Evolutionary conservation across 2,329 filamentous ascomycete genomes (phyloP).

Genomic region (Emmonsia crescens): DNA sequence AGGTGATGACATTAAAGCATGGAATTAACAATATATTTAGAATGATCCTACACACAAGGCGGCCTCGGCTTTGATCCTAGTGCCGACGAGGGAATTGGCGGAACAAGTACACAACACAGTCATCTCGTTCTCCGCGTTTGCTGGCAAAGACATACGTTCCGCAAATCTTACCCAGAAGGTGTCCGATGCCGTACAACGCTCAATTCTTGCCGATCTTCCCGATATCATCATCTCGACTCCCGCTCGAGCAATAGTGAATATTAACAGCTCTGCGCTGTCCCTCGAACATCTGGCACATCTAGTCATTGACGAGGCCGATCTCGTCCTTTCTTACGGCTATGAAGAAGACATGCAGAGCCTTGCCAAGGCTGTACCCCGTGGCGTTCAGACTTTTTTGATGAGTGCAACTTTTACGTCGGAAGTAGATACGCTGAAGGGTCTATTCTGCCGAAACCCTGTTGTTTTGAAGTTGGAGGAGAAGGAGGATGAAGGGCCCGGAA

Average conservation of each 20-base stretch:
- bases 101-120: slow-evolving; percentile 78
- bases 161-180: slow-evolving; percentile 87
- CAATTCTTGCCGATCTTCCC: slow-evolving; percentile 72
- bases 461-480: slow-evolving; percentile 73
- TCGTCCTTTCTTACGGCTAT: slow-evolving; percentile 90
- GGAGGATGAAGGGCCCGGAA: slow-evolving; percentile 62
- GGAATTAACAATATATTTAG: slow-evolving; percentile 57
- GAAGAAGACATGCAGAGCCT: slow-evolving; percentile 79
- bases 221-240: slow-evolving; percentile 90
- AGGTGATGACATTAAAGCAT: background rate
- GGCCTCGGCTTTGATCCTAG: slow-evolving; percentile 74
- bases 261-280: slow-evolving; percentile 60
- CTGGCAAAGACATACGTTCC: slow-evolving; percentile 68
- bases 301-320: slow-evolving; percentile 87
- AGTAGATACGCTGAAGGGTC: slow-evolving; percentile 68
- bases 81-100: slow-evolving; percentile 88
- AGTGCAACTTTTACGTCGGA: slow-evolving; percentile 86
- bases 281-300: slow-evolving; percentile 63
- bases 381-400: slow-evolving; percentile 84
- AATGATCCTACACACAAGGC: slow-evolving; percentile 29
- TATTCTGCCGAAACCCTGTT: slow-evolving; percentile 74
- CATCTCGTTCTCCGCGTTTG: slow-evolving; percentile 67
- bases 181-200: slow-evolving; percentile 76
- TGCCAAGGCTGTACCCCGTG: slow-evolving; percentile 65
- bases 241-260: slow-evolving; percentile 65